These are phyloP conservation scores for Debaryomyces subglobosus DNA, from an alignment of 1,139 yeast species.

Conservation along the genomic window DNA sequence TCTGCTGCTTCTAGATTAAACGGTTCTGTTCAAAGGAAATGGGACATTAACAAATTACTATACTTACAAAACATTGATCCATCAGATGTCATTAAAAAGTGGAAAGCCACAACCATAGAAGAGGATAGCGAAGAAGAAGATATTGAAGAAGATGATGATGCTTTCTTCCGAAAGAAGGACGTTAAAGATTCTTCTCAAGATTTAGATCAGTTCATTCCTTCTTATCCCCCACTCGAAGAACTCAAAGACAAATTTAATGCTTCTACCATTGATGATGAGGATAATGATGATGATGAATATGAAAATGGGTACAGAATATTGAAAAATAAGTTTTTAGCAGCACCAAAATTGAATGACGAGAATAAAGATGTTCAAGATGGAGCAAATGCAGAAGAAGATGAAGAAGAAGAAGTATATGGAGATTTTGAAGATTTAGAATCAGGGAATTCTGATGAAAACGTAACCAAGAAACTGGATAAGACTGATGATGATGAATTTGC, in stretches of 20 bases:
- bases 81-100: conserved; percentile 70
- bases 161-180: conserved; percentile 63
- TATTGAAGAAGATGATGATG: conserved; percentile 52
- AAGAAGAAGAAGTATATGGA: conserved; percentile 63
- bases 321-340: conserved; percentile 64
- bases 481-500: conserved; percentile 53
- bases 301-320: conserved; percentile 52
- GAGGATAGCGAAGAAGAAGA: conserved; percentile 57
- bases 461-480: conserved; percentile 21
- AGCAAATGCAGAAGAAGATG: conserved; percentile 38
- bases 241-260: conserved; percentile 57
- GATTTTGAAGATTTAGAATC: conserved; percentile 81
- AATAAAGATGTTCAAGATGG: conserved; percentile 36
- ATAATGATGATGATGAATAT: conserved; percentile 42
- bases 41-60: conserved; percentile 82
- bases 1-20: conserved; percentile 50
- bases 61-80: conserved; percentile 81
- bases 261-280: conserved; percentile 27
- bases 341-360: conserved; percentile 56
- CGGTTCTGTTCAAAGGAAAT: conserved; percentile 48
- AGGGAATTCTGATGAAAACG: conserved; percentile 33
- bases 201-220: conserved; percentile 35
- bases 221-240: conserved; percentile 52
- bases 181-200: conserved; percentile 30
- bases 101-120: conserved; percentile 57